Base-by-base conservation (phyloP, 305 asterid species). In the Stenogyne calaminthoides region DNA sequence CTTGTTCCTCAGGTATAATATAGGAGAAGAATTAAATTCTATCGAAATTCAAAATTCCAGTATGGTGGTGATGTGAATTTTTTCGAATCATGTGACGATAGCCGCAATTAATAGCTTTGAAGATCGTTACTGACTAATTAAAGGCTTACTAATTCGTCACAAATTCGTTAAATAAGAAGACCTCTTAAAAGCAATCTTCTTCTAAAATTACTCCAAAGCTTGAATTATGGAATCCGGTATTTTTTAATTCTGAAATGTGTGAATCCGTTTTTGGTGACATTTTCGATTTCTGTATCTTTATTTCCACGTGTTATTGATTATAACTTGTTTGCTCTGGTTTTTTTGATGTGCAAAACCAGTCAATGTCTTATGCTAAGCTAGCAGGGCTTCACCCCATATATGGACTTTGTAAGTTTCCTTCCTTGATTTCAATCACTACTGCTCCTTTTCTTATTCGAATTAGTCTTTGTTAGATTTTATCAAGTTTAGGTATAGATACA, bases 311-410 rank as follows among this genome's bases (percentile, higher is more conserved):
- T 58, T 65, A 54, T 71, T 70, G 75, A 51, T 59, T 25, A 46
- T 32, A 19, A 14, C 51, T 59, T 40, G 40, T 69, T 32, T 39
- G 18, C 29, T 51, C 15, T 29, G 46, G 55, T 11, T 64, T 46
- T 82, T 46, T 82, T 74, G 65, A 29, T 78, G 75, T 69, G 73
- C 65, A 22, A 58, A 20, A 71, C 12, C 92, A 95, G 99, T 92
- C 99, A 42, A 95, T 95, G 99, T 95, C 99, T 54, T 92, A 95
- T 63, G 99, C 99, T 22, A 95, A 95, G 96, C 95, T 95, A 72
- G 99, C 99, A 72, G 99, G 96, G 57, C 91, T 95, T 69, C 94
- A 89, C 74, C 98, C 99, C 16, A 95, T 95, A 19, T 95, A 95
- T 77, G 99, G 99, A 81, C 98, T 95, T 67, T 95, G 99, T 92